Evolutionary conservation across 257 asterid genomes (phyloP).

Genomic region (Solanum megistacrolobum): DNA sequence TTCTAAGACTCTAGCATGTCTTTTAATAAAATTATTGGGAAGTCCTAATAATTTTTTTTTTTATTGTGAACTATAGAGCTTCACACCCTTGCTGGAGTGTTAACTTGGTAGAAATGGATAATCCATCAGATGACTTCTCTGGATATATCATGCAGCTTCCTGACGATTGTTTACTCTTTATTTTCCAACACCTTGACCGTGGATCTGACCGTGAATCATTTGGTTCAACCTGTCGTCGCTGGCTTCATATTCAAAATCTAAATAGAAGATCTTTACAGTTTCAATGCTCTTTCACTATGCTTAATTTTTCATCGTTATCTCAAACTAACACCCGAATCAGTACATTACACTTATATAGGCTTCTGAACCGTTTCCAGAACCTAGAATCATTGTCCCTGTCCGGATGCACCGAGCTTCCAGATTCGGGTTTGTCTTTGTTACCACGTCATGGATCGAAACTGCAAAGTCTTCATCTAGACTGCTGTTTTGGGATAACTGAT

Average conservation of each 20-base stretch:
- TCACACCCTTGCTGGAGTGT: slow-evolving; percentile 43
- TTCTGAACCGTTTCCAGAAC: slow-evolving; percentile 42
- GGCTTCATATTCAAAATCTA: slow-evolving; percentile 56
- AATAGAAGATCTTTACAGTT: slow-evolving; percentile 53
- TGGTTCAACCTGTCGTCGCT: slow-evolving; percentile 57
- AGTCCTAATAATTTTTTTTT: slow-evolving; percentile 15
- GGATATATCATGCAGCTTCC: slow-evolving; percentile 31
- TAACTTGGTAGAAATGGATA: slow-evolving; percentile 23
- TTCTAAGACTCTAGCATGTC: not conserved
- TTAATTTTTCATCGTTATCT: slow-evolving; percentile 24
- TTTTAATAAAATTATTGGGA: slow-evolving; percentile 44
- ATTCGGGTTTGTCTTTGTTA: slow-evolving; percentile 41
- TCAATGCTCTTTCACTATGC: slow-evolving; percentile 36
- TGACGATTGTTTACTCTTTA: slow-evolving; percentile 45
- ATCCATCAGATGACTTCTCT: not conserved
- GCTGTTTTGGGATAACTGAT: slow-evolving; percentile 50
- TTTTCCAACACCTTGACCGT: slow-evolving; percentile 42
- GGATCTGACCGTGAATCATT: slow-evolving; percentile 49
- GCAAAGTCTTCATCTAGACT: slow-evolving; percentile 38
- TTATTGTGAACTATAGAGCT: slow-evolving; percentile 54
- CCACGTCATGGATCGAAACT: slow-evolving; percentile 28
- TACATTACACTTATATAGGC: slow-evolving; percentile 30
- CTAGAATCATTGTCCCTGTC: slow-evolving; percentile 48
- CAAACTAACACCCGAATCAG: slow-evolving; percentile 19
- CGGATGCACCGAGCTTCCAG: slow-evolving; percentile 58